Base-by-base conservation (phyloP, 2,329 filamentous ascomycete genomes). In the Zasmidium angulare region DNA sequence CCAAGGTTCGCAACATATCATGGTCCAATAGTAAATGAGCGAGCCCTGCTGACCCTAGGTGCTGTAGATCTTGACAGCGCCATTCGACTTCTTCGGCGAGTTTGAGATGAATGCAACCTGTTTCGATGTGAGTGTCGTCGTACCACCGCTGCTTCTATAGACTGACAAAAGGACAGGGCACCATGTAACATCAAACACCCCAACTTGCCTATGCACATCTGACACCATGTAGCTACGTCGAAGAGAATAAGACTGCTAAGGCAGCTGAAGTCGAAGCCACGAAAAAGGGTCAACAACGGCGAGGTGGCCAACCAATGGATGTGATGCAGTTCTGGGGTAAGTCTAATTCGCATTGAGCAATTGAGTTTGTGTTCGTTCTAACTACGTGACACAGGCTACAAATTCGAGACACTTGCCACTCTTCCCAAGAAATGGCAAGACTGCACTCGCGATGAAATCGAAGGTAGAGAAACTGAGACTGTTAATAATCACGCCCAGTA, bases 101-200 rank as follows among this genome's bases (percentile, higher is more conserved):
- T 98, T 96, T 70, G 90, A 96, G 74, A 96, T 99, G 92, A 96
- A 97, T 73, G 93, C 91, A 51, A 97, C 93, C 1, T 81, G 87
- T 53, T 95, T 92, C 71, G 89, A 98, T 80, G 93, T 95, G 77
- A 74, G 85, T 67, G 50, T 29, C 50, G 11, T 12, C 31, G 48
- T 49, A 12, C 12, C 12, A 36, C 20, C 31, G 29, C 7, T 14
- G 29, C 7, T 36, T 36, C 29, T 12, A 52, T 24, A 22, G 23
- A 29, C 50, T 60, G 46, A 61, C 63, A 61, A 20, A 14, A 4
- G 12, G 23, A 12, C 22, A 69, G 67, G 67, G 64, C 36, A 67
- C 56, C 46, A 63, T 64, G 61, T 74, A 83, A 74, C 6, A 10
- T 10, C 3, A 10, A 85, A 82, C 81, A 76, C n/a, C 83, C 82